Percentiles rank a stretch among this genome's conserved stretches.
Conservation (phyloP, 176 grass and related monocot species). For the Zoysia japonica region DNA sequence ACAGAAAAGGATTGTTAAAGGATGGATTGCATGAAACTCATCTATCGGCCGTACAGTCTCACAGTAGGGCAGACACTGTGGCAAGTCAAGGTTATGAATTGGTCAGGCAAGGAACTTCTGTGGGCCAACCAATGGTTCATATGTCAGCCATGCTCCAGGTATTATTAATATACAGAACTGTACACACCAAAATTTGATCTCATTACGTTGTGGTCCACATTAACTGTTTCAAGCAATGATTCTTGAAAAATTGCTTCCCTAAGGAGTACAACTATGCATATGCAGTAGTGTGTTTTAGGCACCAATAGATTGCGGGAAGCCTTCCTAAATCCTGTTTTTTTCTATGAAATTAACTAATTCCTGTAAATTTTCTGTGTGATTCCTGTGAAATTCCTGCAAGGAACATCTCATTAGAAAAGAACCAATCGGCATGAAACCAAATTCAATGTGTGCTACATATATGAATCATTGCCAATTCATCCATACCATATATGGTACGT, state of each 20-base stretch:
- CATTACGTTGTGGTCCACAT: constrained; percentile 19
- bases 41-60: constrained; percentile 67
- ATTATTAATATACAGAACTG: constrained; percentile 25
- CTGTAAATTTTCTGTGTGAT: too few relatives aligned
- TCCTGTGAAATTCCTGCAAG: too few relatives aligned
- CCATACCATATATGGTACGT: background rate
- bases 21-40: constrained; percentile 52
- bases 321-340: too few relatives aligned
- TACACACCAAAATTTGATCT: background rate
- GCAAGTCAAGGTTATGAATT: constrained; percentile 83
- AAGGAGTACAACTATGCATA: background rate
- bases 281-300: background rate
- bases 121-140: constrained; percentile 81
- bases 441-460: background rate
- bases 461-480: background rate
- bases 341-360: too few relatives aligned
- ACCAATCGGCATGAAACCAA: background rate
- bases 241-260: background rate
- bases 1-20: constrained; percentile 53
- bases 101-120: constrained; percentile 72
- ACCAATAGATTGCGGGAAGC: too few relatives aligned
- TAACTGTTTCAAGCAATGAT: background rate
- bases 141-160: constrained; percentile 91
- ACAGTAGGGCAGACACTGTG: constrained; percentile 45
- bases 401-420: background rate